Evolutionary conservation across 768 basidiomycete genomes (phyloP).

Genomic region (Boletus huronensis): DNA sequence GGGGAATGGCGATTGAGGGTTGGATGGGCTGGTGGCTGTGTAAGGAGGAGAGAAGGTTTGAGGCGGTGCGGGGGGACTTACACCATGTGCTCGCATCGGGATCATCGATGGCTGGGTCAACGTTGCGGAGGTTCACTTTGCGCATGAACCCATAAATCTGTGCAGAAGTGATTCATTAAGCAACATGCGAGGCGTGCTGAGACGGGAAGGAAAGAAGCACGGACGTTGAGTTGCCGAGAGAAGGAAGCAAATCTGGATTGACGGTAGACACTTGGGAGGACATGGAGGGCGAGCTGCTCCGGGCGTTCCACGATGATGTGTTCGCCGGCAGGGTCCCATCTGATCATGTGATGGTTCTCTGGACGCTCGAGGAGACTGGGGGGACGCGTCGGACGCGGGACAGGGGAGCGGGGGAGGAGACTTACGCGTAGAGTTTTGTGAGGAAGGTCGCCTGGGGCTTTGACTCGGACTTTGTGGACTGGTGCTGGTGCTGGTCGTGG

Average conservation of each 20-base stretch:
- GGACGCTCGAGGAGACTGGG: slow-evolving; percentile 80
- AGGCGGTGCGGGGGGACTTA: slow-evolving; percentile 43
- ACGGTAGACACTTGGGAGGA: slow-evolving; percentile 90
- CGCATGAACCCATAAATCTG: slow-evolving; percentile 99
- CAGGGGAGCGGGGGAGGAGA: slow-evolving; percentile 20
- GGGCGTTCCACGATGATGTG: slow-evolving; percentile 95
- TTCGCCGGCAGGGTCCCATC: slow-evolving; percentile 91
- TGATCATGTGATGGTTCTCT: slow-evolving; percentile 95
- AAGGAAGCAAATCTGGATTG: slow-evolving; percentile 97
- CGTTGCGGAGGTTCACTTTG: slow-evolving; percentile 93
- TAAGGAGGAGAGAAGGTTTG: slow-evolving; percentile 11
- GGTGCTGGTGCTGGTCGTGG: slow-evolving; percentile 47
- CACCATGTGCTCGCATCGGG: slow-evolving; percentile 97
- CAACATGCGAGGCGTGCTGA: slow-evolving; percentile 20
- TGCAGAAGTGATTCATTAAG: slow-evolving; percentile 23
- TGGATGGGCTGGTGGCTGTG: slow-evolving; percentile 66
- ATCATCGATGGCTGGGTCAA: slow-evolving; percentile 92
- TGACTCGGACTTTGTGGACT: slow-evolving; percentile 62
- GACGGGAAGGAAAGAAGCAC: slow-evolving; percentile 38
- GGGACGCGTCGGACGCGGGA: slow-evolving; percentile 20
- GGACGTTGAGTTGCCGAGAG: slow-evolving; percentile 93
- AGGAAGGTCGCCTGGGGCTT: slow-evolving; percentile 94
- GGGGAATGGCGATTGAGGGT: slow-evolving; percentile 89
- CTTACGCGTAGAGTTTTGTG: slow-evolving; percentile 93
- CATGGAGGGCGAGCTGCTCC: slow-evolving; percentile 89